Evolutionary conservation across 768 basidiomycete genomes (phyloP).

Genomic region (Astraeus odoratus): DNA sequence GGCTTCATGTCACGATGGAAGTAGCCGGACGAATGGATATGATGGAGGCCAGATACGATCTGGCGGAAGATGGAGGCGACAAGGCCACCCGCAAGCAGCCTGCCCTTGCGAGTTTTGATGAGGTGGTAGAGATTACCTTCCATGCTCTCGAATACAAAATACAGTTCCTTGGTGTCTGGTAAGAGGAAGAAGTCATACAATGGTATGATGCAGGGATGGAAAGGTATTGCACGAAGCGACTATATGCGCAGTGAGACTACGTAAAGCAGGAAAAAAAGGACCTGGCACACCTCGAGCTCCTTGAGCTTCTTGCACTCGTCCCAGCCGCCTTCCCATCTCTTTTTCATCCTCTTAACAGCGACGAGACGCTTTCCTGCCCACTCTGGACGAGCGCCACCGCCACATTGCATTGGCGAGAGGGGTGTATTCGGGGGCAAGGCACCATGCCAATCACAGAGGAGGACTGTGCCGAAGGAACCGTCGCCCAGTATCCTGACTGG

Average conservation of each 20-base stretch:
- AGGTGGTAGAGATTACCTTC: constrained; percentile 99
- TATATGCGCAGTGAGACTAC: constrained; percentile 28
- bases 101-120: constrained; percentile 93
- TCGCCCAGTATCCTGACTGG: constrained; percentile 96
- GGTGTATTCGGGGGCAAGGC: constrained; percentile 87
- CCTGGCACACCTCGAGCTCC: constrained; percentile 76
- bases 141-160: constrained; percentile 99
- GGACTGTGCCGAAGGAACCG: constrained; percentile 97
- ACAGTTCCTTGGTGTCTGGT: constrained; percentile 92
- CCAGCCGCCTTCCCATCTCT: constrained; percentile 97
- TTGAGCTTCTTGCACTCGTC: constrained; percentile 92
- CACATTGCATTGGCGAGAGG: constrained; percentile 93
- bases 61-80: constrained; percentile 93
- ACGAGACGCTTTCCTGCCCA: constrained; percentile 93
- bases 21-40: constrained; percentile 89
- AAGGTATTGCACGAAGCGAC: constrained; percentile 91
- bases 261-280: constrained; percentile 8
- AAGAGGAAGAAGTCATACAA: constrained; percentile 98
- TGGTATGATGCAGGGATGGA: constrained; percentile 96
- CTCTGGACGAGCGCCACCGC: constrained; percentile 85
- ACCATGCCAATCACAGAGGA: constrained; percentile 99
- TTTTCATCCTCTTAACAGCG: constrained; percentile 98
- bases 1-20: constrained; percentile 99
- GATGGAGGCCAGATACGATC: constrained; percentile 82
- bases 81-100: constrained; percentile 93